phyloP scores from a whole-genome alignment of 139 green algal genomes.

The Chlorella sp. region DNA sequence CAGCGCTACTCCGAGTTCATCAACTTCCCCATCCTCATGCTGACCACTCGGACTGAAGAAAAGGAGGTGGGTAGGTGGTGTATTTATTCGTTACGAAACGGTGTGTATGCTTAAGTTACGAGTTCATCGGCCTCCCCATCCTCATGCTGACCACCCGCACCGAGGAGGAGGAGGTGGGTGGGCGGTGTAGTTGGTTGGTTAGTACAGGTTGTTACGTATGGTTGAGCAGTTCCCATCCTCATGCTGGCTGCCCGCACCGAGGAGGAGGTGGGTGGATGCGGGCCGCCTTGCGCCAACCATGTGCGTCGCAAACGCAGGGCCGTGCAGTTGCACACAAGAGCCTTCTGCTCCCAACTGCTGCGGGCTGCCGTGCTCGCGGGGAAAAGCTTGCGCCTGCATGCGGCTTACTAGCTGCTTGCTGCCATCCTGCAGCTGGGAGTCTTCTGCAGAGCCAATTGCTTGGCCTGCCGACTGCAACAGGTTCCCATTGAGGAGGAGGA shows the following conservation, averaged over 20 bases:
- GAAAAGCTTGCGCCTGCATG: no score
- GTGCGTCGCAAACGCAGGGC: no score
- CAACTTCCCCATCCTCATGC: conserved; percentile 97
- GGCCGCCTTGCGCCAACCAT: no score
- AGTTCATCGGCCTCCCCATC: conserved; percentile 98
- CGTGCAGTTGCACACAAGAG: no score
- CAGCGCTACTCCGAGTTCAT: conserved; percentile 95
- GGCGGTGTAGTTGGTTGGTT: neutral
- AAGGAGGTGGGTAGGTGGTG: conserved; percentile 14
- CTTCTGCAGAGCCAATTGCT: no score
- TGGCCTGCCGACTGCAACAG: conserved; percentile 49
- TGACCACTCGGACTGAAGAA: conserved; percentile 21
- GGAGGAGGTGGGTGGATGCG: neutral
- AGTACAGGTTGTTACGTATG: neutral
- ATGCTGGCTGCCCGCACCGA: conserved; percentile 51
- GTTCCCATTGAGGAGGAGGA: conserved; percentile 71
- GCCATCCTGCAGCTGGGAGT: no score
- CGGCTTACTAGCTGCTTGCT: no score
- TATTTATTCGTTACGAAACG: neutral
- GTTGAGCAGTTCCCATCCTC: conserved; percentile 91
- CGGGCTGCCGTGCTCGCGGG: no score
- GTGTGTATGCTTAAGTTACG: conserved; percentile 68
- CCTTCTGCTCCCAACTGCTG: no score
- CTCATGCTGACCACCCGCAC: conserved; percentile 67
- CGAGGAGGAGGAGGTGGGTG: conserved; percentile 2